Conservation (phyloP, 306 rosid species). For the Cucurbita ficifolia region DNA sequence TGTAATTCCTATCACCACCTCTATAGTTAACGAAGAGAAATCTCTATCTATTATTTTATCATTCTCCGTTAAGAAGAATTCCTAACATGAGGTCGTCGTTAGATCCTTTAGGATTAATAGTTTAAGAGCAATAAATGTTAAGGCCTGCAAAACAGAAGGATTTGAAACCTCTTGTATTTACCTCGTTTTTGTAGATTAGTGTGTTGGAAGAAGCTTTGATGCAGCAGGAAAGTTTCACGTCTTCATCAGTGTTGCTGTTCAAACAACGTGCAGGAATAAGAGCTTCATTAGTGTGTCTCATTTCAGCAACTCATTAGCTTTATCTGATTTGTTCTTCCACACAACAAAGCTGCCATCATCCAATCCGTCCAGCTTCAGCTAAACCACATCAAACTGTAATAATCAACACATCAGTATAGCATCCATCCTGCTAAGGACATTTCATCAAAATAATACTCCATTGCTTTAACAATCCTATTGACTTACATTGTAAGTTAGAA, state of each 20-base stretch:
- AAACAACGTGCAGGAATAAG: slow-evolving; percentile 58
- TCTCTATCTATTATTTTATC: too few relatives aligned
- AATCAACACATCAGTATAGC: slow-evolving; percentile 45
- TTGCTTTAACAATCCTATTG: slow-evolving; percentile 47
- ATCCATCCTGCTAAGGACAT: slow-evolving; percentile 40
- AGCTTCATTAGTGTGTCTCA: slow-evolving; percentile 66
- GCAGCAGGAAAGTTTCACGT: slow-evolving; percentile 37
- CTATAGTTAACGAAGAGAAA: too few relatives aligned
- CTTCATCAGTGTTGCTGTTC: slow-evolving; percentile 25
- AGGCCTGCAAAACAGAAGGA: too few relatives aligned
- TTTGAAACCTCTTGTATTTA: too few relatives aligned
- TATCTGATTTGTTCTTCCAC: slow-evolving; percentile 40
- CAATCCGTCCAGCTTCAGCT: slow-evolving; percentile 58
- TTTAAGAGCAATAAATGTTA: too few relatives aligned
- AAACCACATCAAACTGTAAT: slow-evolving; percentile 59
- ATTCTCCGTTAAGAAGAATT: too few relatives aligned
- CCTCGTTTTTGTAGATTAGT: slow-evolving; percentile 27
- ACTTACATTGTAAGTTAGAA: slow-evolving; percentile 5
- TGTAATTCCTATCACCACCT: too few relatives aligned
- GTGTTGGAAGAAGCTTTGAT: slow-evolving; percentile 46
- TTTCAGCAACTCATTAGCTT: slow-evolving; percentile 36
- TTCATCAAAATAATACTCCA: slow-evolving; percentile 37
- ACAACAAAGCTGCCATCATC: slow-evolving; percentile 52
- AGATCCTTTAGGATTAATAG: too few relatives aligned
- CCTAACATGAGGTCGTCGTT: too few relatives aligned